Evolutionary conservation across 345 rosid genomes (phyloP).

Genomic region (Ceriops tagal): DNA sequence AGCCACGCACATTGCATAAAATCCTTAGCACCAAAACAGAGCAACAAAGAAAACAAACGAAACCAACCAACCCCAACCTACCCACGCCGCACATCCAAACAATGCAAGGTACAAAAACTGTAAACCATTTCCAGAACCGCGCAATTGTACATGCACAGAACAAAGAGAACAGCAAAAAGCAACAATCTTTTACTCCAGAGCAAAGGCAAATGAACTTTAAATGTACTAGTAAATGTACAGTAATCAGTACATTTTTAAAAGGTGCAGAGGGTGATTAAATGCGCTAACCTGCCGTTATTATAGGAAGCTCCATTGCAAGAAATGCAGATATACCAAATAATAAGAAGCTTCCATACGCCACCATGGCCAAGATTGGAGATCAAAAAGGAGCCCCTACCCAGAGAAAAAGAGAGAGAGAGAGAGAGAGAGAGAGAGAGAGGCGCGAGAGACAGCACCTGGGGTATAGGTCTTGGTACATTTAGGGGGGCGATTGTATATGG

Average conservation of each 20-base stretch:
- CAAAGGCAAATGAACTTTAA: neutral
- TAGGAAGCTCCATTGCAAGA: conserved; percentile 47
- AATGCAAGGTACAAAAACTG: neutral
- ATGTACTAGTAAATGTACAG: no score
- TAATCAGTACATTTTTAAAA: neutral
- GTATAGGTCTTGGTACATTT: neutral
- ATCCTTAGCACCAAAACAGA: neutral
- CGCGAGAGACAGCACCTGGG: neutral
- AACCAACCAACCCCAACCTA: neutral
- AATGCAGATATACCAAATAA: conserved; percentile 43
- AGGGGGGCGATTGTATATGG: neutral
- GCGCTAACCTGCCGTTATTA: conserved; percentile 47
- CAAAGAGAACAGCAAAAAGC: neutral
- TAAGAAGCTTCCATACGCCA: conserved; percentile 19
- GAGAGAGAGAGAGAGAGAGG: no score
- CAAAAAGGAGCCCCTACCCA: conserved; percentile 14
- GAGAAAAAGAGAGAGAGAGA: conserved; percentile 5
- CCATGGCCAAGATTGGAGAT: conserved; percentile 33
- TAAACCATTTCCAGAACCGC: conserved; percentile 7
- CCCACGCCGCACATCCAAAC: neutral
- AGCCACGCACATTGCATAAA: no score
- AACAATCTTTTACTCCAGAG: neutral
- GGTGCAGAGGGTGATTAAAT: conserved; percentile 1
- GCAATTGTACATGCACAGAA: neutral
- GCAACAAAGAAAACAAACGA: neutral